A percentile compares a stretch with the other conserved stretches of the same genome.
Conservation (phyloP, 148 eudicot species). For the Drosera capensis region DNA sequence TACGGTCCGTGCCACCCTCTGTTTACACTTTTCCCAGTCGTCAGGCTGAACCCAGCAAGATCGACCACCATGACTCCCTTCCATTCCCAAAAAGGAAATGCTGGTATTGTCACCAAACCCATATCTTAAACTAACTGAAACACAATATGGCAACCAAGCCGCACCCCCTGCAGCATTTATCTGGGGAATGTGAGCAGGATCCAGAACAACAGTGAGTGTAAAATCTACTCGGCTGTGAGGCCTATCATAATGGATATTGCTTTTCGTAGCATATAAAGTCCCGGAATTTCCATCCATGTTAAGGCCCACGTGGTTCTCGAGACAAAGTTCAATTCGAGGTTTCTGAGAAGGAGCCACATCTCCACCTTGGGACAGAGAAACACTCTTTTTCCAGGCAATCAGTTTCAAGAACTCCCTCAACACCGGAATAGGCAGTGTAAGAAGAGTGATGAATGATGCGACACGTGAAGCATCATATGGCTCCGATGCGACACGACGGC, state of each 20-base stretch:
- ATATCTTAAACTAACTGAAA: conserved; percentile 73
- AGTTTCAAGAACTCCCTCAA: conserved; percentile 83
- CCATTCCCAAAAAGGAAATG: conserved; percentile 80
- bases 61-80: conserved; percentile 96
- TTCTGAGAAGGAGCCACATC: conserved; percentile 80
- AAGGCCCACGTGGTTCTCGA: conserved; percentile 78
- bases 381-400: conserved; percentile 83
- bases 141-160: conserved; percentile 96
- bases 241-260: conserved; percentile 83
- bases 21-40: conserved; percentile 90
- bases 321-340: conserved; percentile 86
- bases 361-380: conserved; percentile 77
- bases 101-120: conserved; percentile 59
- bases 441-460: conserved; percentile 93
- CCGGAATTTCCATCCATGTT: conserved; percentile 52
- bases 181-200: conserved; percentile 74
- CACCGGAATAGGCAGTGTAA: conserved; percentile 86
- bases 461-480: conserved; percentile 98
- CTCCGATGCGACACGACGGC: conserved; percentile 95
- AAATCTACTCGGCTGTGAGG: conserved; percentile 70
- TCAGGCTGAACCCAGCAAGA: conserved; percentile 71
- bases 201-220: conserved; percentile 84
- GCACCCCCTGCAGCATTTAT: conserved; percentile 93
- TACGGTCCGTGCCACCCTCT: conserved; percentile 56
- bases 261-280: conserved; percentile 59